phyloP scores from a whole-genome alignment of 1,139 yeast genomes.

The Yamadazyma aaseri region DNA sequence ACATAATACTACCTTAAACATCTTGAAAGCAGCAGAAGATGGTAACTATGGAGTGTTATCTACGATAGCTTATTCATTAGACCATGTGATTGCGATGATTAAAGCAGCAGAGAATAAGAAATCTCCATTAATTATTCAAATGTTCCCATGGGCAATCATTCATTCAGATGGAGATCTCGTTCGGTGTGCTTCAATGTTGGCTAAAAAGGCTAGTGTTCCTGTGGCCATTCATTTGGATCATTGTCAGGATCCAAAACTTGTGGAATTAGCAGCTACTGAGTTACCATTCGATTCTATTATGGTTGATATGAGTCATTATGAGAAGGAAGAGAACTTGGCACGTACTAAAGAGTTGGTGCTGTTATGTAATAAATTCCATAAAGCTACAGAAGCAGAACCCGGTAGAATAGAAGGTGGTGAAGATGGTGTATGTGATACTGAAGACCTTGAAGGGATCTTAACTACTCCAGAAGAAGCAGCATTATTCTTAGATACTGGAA shows the following conservation, averaged over 20 bases:
- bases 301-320: conserved; percentile 14
- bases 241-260: conserved; percentile 14
- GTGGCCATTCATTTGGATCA: conserved; percentile 13
- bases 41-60: conserved; percentile 11
- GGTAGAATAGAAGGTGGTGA: conserved; percentile 15
- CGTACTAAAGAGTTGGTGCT: conserved; percentile 11
- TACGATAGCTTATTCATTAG: conserved; percentile 13
- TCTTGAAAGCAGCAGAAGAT: conserved; percentile 11
- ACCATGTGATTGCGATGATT: conserved; percentile 13
- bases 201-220: conserved; percentile 12
- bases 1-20: conserved; percentile 10
- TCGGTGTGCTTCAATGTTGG: conserved; percentile 10
- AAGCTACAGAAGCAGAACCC: conserved; percentile 14
- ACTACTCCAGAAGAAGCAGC: conserved; percentile 14
- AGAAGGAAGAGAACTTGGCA: conserved; percentile 13
- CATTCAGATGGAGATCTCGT: conserved; percentile 13
- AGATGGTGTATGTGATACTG: conserved; percentile 13
- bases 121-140: conserved; percentile 12
- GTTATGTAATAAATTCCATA: conserved; percentile 10
- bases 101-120: conserved; percentile 14
- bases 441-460: conserved; percentile 12
- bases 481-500: conserved; percentile 12
- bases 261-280: conserved; percentile 12
- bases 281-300: conserved; percentile 14
- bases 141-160: conserved; percentile 13